Evolutionary conservation across 1,284 basidiomycete species (phyloP).

Genomic region (Heterobasidion irregulare): DNA sequence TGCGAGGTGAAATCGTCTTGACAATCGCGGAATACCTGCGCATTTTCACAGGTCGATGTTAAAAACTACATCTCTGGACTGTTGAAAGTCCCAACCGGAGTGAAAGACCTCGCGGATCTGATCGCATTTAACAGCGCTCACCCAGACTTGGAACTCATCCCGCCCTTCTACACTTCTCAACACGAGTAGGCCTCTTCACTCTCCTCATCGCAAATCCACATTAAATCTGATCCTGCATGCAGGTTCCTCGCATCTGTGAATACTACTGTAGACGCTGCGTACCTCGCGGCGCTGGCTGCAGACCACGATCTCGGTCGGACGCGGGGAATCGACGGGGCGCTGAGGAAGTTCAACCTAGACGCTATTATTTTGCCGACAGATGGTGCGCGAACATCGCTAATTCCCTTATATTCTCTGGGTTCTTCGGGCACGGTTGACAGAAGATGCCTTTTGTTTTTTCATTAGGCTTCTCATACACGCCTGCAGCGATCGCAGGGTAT

Average conservation of each 20-base stretch:
- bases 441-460: neutral
- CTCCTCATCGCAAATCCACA: neutral
- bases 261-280: slow-evolving; percentile 37
- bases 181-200: slow-evolving; percentile 23
- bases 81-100: slow-evolving; percentile 41
- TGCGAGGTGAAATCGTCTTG: neutral
- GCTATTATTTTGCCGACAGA: slow-evolving; percentile 49
- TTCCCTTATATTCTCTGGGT: too few relatives aligned
- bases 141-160: slow-evolving; percentile 35
- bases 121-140: slow-evolving; percentile 48
- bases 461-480: slow-evolving; percentile 5
- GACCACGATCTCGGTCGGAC: slow-evolving; percentile 45
- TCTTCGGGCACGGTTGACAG: too few relatives aligned
- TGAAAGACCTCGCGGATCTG: slow-evolving; percentile 42
- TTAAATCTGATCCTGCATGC: neutral
- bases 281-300: slow-evolving; percentile 38
- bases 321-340: slow-evolving; percentile 50
- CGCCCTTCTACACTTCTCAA: slow-evolving; percentile 38
- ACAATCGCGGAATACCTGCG: neutral
- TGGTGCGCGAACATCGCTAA: slow-evolving; percentile 26
- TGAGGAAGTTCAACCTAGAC: slow-evolving; percentile 42
- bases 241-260: slow-evolving; percentile 42
- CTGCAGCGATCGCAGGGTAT: slow-evolving; percentile 49
- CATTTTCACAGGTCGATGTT: slow-evolving; percentile 35
- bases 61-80: slow-evolving; percentile 37